These are phyloP conservation scores for Wallacemonas sp. DNA, from an alignment of 208 protist genomes.

Conservation along the genomic window DNA sequence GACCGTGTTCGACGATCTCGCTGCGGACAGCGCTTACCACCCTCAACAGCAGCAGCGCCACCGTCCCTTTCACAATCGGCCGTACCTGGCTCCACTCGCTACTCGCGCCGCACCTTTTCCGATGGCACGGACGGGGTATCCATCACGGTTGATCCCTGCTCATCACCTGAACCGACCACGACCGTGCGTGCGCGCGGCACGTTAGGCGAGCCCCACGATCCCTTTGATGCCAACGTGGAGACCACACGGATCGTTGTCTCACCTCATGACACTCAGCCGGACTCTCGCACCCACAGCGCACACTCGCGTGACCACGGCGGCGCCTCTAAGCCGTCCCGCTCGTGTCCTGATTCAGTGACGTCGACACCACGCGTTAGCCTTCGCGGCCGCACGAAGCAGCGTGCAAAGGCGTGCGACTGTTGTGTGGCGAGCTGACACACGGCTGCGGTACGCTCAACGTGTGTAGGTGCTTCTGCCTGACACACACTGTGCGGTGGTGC, in stretches of 20 bases:
- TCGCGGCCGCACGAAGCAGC: neutral
- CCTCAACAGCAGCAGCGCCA: no score
- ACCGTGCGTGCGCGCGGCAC: neutral
- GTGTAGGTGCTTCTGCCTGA: neutral
- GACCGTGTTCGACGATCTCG: neutral
- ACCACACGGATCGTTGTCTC: no score
- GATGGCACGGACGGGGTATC: neutral
- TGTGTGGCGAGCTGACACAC: neutral
- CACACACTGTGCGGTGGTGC: no score
- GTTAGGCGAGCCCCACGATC: neutral
- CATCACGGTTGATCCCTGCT: neutral
- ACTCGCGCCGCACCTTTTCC: neutral
- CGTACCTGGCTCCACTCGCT: no score
- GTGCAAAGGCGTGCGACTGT: neutral
- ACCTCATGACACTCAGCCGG: no score
- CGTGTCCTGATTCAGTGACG: no score
- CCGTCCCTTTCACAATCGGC: no score
- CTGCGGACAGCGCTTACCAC: no score
- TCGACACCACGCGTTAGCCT: neutral
- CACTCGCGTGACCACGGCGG: no score
- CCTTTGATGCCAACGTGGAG: neutral
- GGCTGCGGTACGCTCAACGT: no score
- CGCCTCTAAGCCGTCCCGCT: no score
- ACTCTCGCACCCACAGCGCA: no score
- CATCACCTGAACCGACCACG: neutral